Percentiles rank a stretch among this genome's conserved stretches.
These are phyloP conservation scores for Diplogelasinospora grovesii DNA, from an alignment of 495 filamentous ascomycete genomes.

Conservation along the genomic window DNA sequence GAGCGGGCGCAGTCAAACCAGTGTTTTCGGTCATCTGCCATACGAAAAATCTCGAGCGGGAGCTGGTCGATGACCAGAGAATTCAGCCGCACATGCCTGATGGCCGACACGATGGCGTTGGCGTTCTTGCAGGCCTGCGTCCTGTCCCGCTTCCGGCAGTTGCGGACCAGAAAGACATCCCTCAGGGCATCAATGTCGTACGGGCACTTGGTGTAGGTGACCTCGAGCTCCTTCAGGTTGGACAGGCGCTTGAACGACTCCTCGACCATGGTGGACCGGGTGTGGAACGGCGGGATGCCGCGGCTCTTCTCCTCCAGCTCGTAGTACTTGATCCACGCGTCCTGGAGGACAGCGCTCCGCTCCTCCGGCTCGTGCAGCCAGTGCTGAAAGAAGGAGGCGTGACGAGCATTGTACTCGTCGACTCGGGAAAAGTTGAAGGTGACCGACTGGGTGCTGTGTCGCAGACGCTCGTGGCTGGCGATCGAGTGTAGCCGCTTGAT, in stretches of 20 bases:
- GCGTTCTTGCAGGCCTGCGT: slow-evolving; percentile 35
- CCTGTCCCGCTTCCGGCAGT: slow-evolving; percentile 38
- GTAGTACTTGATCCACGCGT: slow-evolving; percentile 31
- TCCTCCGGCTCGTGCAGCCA: slow-evolving; percentile 35
- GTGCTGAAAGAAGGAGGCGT: slow-evolving; percentile 34
- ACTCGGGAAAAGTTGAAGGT: slow-evolving; percentile 40
- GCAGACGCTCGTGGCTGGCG: slow-evolving; percentile 36
- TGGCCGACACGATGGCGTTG: slow-evolving; percentile 37
- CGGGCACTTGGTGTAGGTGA: slow-evolving; percentile 38
- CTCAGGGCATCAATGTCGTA: slow-evolving; percentile 30
- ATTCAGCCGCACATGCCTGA: slow-evolving; percentile 31
- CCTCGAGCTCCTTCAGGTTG: slow-evolving; percentile 37
- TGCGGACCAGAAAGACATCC: slow-evolving; percentile 34
- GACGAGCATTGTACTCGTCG: slow-evolving; percentile 37
- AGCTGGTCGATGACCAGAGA: slow-evolving; percentile 40
- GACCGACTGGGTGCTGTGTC: slow-evolving; percentile 32
- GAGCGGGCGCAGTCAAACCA: slow-evolving; percentile 40
- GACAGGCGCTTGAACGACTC: slow-evolving; percentile 36
- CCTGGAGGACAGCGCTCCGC: slow-evolving; percentile 28
- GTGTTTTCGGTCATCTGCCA: slow-evolving; percentile 29
- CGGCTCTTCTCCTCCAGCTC: slow-evolving; percentile 31
- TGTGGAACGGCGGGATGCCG: slow-evolving; percentile 31
- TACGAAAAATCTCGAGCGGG: slow-evolving; percentile 38
- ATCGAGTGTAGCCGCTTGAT: slow-evolving; percentile 38
- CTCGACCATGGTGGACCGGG: slow-evolving; percentile 31